These are phyloP conservation scores for Fusarium lateritium DNA, from an alignment of 2,329 filamentous ascomycete genomes.

Conservation along the genomic window DNA sequence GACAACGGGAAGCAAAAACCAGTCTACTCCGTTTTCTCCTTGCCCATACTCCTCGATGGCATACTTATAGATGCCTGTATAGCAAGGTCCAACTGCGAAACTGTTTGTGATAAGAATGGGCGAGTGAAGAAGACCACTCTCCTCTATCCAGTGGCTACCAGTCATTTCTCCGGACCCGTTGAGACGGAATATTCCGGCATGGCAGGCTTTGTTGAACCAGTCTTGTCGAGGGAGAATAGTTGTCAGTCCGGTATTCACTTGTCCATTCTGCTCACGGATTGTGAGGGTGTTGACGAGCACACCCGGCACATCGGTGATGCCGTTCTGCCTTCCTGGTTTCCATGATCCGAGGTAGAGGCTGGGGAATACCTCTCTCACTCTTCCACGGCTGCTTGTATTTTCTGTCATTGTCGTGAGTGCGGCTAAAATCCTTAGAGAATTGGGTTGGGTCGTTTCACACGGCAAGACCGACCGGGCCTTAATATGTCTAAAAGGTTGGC, in stretches of 20 bases:
- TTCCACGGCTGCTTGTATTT: background rate
- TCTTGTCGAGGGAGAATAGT: slow-evolving; percentile 3
- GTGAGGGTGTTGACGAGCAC: background rate
- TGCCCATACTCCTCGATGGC: slow-evolving; percentile 62
- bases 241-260: slow-evolving; percentile 3
- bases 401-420: background rate
- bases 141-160: slow-evolving; percentile 71
- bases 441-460: background rate
- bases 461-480: background rate
- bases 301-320: background rate
- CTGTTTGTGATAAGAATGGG: slow-evolving; percentile 24
- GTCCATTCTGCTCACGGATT: background rate
- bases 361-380: background rate
- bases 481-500: background rate
- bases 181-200: slow-evolving; percentile 70
- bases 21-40: slow-evolving; percentile 59
- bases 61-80: slow-evolving; percentile 71
- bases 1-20: slow-evolving; percentile 70
- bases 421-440: background rate
- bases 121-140: slow-evolving; percentile 53
- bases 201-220: slow-evolving; percentile 58
- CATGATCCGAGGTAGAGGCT: background rate
- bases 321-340: background rate
- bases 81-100: slow-evolving; percentile 47
- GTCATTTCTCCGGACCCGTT: slow-evolving; percentile 76